These are phyloP conservation scores for Penicillium arizonense DNA, from an alignment of 495 filamentous ascomycete species.

Conservation along the genomic window DNA sequence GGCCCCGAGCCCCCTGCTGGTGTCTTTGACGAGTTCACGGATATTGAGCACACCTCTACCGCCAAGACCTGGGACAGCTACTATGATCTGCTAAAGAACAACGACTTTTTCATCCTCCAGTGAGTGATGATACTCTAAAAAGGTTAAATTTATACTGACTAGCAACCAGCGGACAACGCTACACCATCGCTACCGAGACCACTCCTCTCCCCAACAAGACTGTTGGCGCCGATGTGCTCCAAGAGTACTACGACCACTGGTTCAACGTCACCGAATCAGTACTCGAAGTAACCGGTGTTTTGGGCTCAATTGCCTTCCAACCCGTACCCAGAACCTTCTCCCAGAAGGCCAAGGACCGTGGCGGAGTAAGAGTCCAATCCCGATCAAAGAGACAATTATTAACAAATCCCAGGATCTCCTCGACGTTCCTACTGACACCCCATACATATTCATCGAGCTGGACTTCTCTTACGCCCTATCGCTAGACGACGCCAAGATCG, in stretches of 20 bases:
- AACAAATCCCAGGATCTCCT: constrained; percentile 43
- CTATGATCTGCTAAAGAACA: constrained; percentile 45
- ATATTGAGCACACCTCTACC: constrained; percentile 45
- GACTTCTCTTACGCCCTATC: constrained; percentile 51
- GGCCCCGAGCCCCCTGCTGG: constrained; percentile 52
- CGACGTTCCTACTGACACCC: constrained; percentile 47
- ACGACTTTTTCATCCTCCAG: constrained; percentile 38
- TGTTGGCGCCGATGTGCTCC: constrained; percentile 40
- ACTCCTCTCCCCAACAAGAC: constrained; percentile 48
- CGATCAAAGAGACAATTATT: neutral
- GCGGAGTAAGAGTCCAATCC: constrained; percentile 33
- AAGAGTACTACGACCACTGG: constrained; percentile 52
- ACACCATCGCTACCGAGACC: constrained; percentile 58
- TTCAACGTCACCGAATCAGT: constrained; percentile 41
- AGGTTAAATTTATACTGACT: constrained; percentile 4
- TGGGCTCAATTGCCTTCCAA: constrained; percentile 56
- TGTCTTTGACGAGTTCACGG: constrained; percentile 56
- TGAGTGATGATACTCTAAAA: constrained; percentile 9
- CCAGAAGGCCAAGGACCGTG: constrained; percentile 42
- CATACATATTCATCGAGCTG: constrained; percentile 57
- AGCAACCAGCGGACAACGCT: constrained; percentile 40
- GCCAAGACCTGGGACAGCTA: constrained; percentile 52
- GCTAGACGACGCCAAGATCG: constrained; percentile 44
- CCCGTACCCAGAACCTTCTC: constrained; percentile 53
- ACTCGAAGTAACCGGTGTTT: constrained; percentile 41